phyloP scores from a whole-genome alignment of 2,329 filamentous ascomycete species.

The Sporothrix luriei region DNA sequence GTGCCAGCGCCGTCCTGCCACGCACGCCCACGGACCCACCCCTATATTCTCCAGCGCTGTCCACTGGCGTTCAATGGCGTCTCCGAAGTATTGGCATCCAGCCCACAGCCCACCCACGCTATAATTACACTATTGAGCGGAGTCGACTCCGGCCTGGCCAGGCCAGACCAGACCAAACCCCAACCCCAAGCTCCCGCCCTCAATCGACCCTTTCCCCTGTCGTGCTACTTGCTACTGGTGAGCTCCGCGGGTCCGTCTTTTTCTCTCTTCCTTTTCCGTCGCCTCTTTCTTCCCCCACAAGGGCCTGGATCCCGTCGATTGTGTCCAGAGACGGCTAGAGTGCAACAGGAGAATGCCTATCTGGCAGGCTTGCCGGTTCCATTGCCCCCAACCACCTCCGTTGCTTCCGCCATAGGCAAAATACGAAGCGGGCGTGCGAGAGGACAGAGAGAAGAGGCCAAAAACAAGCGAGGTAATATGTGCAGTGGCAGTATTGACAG shows the following conservation, averaged over 20 bases:
- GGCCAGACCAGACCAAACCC: no score
- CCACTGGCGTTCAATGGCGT: background rate
- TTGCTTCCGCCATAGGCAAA: constrained; percentile 16
- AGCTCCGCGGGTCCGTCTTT: background rate
- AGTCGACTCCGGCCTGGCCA: constrained; percentile 24
- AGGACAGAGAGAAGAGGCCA: no score
- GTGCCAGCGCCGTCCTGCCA: background rate
- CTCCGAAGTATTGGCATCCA: no score
- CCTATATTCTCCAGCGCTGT: background rate
- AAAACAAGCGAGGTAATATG: no score
- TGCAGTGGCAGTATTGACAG: no score
- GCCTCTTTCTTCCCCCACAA: background rate
- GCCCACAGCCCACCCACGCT: no score
- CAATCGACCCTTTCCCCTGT: no score
- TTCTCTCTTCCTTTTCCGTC: background rate
- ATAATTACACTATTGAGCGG: background rate
- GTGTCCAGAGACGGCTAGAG: background rate
- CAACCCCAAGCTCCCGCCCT: no score
- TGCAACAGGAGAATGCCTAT: background rate
- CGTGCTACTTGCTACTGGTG: background rate
- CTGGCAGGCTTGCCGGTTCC: background rate
- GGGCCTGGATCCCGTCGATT: constrained; percentile 3
- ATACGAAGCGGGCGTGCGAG: background rate
- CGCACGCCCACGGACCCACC: background rate
- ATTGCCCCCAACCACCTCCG: constrained; percentile 8